Evolutionary conservation across 352 stramenopile genomes (phyloP).

Genomic region (Phytopythium cucurbitacearum): DNA sequence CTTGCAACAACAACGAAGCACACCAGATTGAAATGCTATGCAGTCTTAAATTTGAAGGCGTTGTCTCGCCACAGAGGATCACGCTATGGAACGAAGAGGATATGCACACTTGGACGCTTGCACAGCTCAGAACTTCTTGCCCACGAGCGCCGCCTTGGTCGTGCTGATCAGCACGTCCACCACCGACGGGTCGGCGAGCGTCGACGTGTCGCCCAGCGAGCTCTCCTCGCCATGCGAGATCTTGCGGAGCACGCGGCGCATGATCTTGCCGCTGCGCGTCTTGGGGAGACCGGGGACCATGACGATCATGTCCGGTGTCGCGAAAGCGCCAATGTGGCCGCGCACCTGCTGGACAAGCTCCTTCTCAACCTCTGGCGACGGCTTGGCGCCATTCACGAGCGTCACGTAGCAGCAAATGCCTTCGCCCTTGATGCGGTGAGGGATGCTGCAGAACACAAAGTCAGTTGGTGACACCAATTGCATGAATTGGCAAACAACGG

Average conservation of each 20-base stretch:
- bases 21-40: too few relatives aligned
- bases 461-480: background rate
- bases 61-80: background rate
- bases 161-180: constrained; percentile 92
- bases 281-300: constrained; percentile 90
- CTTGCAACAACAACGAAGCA: too few relatives aligned
- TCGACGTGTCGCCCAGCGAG: constrained; percentile 95
- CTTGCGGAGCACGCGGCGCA: constrained; percentile 98
- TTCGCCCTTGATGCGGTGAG: constrained; percentile 96
- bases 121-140: constrained; percentile 51
- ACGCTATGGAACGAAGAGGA: background rate
- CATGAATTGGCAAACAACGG: background rate
- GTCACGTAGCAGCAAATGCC: constrained; percentile 95
- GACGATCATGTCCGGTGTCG: constrained; percentile 95
- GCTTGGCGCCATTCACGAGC: constrained; percentile 78
- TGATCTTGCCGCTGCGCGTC: constrained; percentile 98
- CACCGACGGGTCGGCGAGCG: constrained; percentile 94
- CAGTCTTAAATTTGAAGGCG: too few relatives aligned
- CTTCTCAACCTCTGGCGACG: constrained; percentile 52
- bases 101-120: too few relatives aligned
- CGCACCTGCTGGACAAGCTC: constrained; percentile 86
- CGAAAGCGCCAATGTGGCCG: constrained; percentile 94
- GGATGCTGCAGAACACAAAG: constrained; percentile 38
- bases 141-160: constrained; percentile 63
- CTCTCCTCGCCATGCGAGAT: constrained; percentile 94